Evolutionary conservation across 2,329 filamentous ascomycete species (phyloP), one percentile per base, ranked within the genome.

Genomic region (Sclerotinia trifoliorum): DNA sequence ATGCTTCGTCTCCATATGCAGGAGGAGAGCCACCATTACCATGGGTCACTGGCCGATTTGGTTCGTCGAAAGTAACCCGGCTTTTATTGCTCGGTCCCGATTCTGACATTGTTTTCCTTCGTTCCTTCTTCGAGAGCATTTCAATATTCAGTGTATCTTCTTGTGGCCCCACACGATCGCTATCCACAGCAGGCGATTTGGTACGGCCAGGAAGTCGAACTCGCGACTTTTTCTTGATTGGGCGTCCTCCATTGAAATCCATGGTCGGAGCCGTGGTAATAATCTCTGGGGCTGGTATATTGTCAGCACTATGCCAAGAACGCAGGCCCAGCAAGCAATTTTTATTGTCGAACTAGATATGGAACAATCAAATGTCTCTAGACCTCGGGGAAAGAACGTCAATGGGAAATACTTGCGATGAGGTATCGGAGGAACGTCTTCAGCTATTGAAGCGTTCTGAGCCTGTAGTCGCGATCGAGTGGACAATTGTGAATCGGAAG

Each of bases 251-350:
- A 48, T 82, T 82, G 26, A 87, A 77, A 64, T 90, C 86, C 73
- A 88, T 85, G 11, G 93, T 95, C 13, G 95, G 94, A 21, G 94
- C 92, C 15, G 94, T 98, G 62, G 91, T 97, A 78, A 98, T 95
- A 77, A 98, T 98, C 73, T 86, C 83, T 60, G 87, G 87, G 71
- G 87, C 87, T 89, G 74, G 57, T 49, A 55, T 39, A 19, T 55
- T 69, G 70, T 72, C 46, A 70, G 68, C 49, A 60, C 51, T 26
- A 56, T 65, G n/a, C 46, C 46, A 64, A 44, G 35, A 52, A 49
- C 6, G 55, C 39, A 39, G 13, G 35, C 29, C 54, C 15, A n/a
- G 54, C 54, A 56, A 56, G 29, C 15, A 21, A 19, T 62, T 24
- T 17, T 26, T n/a, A 19, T 11, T 3, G n/a, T 19, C 55, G 5